Conservation (phyloP, 1,139 yeast species). For the Kodamaea derodonti region DNA sequence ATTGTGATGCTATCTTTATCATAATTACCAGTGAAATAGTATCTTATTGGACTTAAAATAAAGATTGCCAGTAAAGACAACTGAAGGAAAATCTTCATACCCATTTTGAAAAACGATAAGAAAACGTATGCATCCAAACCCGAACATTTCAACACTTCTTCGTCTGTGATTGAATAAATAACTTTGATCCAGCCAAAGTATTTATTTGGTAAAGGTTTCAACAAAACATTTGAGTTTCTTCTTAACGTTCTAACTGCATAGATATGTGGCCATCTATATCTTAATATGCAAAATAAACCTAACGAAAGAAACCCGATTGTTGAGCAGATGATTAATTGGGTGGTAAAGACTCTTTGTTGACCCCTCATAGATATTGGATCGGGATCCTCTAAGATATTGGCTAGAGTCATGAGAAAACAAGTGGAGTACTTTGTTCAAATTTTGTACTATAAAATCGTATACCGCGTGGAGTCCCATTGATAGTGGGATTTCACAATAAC, state of each 20-base stretch:
- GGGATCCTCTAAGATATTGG: slow-evolving; percentile 15
- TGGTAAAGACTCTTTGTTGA: slow-evolving; percentile 43
- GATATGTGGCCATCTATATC: slow-evolving; percentile 49
- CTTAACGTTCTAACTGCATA: slow-evolving; percentile 48
- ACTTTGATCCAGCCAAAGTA: slow-evolving; percentile 41
- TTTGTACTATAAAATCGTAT: no score
- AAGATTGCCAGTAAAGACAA: slow-evolving; percentile 36
- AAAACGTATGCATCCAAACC: slow-evolving; percentile 48
- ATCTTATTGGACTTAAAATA: slow-evolving; percentile 42
- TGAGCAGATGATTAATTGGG: slow-evolving; percentile 39
- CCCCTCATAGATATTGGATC: slow-evolving; percentile 31
- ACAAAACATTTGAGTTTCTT: slow-evolving; percentile 20
- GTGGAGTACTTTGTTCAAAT: no score
- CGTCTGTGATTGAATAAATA: slow-evolving; percentile 35
- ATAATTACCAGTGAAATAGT: slow-evolving; percentile 44
- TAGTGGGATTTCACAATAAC: no score
- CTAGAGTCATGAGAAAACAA: slow-evolving; percentile 2
- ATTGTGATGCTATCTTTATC: slow-evolving; percentile 34
- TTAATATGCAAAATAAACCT: slow-evolving; percentile 36
- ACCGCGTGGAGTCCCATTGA: no score
- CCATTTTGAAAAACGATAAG: slow-evolving; percentile 44
- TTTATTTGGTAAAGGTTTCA: slow-evolving; percentile 35
- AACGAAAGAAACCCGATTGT: slow-evolving; percentile 36
- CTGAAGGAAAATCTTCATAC: slow-evolving; percentile 35
- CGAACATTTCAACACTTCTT: slow-evolving; percentile 36